Evolutionary conservation across 371 early-diverging fungal species (phyloP), one percentile per base, ranked within the genome.

Genomic region (Apophysomyces trapeziformis): DNA sequence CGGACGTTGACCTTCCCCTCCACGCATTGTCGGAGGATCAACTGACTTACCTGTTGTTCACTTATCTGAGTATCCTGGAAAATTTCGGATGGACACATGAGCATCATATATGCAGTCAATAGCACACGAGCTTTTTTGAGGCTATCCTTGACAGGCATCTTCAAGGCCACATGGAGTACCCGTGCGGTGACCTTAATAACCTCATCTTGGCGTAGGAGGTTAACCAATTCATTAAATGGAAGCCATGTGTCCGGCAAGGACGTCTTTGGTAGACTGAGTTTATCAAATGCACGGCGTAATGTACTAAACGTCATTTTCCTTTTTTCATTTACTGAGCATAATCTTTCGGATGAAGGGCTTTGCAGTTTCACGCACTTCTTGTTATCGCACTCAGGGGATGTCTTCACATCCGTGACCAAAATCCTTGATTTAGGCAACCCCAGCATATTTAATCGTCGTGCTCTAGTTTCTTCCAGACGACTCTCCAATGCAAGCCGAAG

Each of bases 41-140:
- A 16, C 14, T 16, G 16, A 36, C 65, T 45, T 77, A 87, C 90
- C 85, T 82, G 76, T 66, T 89, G 89, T 38, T 83, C 78, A 8
- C 45, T 59, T 0, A 81, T 87, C n/a, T 74, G 60, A 9, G 80
- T 76, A 45, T 76, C 60, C 44, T 77, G 74, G 68, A 91, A 80
- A 26, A 89, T 81, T 66, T 86, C 88, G 44, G 57, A 41, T 5
- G 92, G 87, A 63, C 91, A 87, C 41, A 85, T 85, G 46, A 85
- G 79, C 21, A 88, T 87, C 85, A 92, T 85, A 73, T 87, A 92
- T 11, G 89, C 84, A 60, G 82, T 87, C 61, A 92, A 71, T 32
- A 90, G 84, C 13, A 89, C 82, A 50, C 89, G 79, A 7, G 88
- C 80, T 36, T 79, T 74, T 64, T 84, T 85, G 62, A 68, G 64